Conservation (phyloP, 352 stramenopile genomes). For the Phytopythium vexans region DNA sequence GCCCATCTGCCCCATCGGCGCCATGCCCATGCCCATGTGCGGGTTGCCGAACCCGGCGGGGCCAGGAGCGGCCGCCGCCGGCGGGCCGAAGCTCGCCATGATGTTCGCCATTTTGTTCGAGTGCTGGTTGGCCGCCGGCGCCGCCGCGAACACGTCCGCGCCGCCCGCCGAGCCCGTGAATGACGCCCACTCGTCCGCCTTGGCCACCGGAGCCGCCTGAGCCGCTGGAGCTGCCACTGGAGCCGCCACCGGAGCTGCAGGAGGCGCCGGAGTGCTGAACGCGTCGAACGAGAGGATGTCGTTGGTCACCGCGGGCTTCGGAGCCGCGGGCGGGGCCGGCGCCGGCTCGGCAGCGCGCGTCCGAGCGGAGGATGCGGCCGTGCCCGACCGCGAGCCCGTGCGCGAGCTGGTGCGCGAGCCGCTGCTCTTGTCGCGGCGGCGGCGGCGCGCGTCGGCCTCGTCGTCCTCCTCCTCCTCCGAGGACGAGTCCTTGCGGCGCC, state of each 20-base stretch:
- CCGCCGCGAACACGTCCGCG: constrained; percentile 50
- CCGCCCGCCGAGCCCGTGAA: constrained; percentile 54
- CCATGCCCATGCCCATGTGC: constrained; percentile 52
- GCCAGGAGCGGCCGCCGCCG: constrained; percentile 18
- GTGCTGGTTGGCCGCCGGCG: constrained; percentile 45
- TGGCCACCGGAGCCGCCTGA: constrained; percentile 9
- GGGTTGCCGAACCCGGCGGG: constrained; percentile 42
- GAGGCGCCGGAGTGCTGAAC: constrained; percentile 38
- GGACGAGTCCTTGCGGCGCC: constrained; percentile 36
- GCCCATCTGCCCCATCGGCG: constrained; percentile 32
- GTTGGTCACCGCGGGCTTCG: constrained; percentile 16
- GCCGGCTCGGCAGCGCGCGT: constrained; percentile 27
- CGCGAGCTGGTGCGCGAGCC: constrained; percentile 23
- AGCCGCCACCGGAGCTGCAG: constrained; percentile 13
- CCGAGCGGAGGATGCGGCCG: constrained; percentile 20
- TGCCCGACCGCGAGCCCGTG: constrained; percentile 21
- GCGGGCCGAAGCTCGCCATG: constrained; percentile 78
- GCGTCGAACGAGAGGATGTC: constrained; percentile 79
- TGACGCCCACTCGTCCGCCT: constrained; percentile 73
- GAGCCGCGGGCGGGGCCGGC: constrained; percentile 6
- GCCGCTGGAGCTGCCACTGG: constrained; percentile 17
- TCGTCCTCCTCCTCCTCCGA: constrained; percentile 48
- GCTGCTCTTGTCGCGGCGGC: constrained; percentile 16
- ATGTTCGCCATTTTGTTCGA: constrained; percentile 84
- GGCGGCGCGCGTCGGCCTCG: constrained; percentile 9